A percentile compares a stretch with the other conserved stretches of the same genome.
These are phyloP conservation scores for Ascoidea tarda DNA, from an alignment of 805 yeast species.

Conservation along the genomic window DNA sequence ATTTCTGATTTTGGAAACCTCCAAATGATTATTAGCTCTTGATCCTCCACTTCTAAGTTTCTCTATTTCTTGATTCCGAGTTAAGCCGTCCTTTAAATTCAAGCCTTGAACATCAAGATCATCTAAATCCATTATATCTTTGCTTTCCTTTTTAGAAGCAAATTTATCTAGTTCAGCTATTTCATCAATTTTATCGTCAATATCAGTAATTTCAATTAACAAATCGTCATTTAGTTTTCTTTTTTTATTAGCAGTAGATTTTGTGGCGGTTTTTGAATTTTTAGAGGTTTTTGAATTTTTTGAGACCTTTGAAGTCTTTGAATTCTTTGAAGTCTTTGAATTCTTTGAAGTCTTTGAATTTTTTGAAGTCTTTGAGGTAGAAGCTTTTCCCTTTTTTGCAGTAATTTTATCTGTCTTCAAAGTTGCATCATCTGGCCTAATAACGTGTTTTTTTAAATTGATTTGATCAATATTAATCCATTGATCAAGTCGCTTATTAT, in stretches of 20 bases:
- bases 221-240: no score
- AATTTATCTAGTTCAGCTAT: slow-evolving; percentile 9
- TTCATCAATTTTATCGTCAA: slow-evolving; percentile 16
- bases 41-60: slow-evolving; percentile 91
- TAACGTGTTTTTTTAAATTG: slow-evolving; percentile 55
- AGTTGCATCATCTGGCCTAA: slow-evolving; percentile 41
- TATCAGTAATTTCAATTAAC: background rate
- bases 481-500: slow-evolving; percentile 92
- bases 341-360: slow-evolving; percentile 17
- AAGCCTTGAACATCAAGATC: slow-evolving; percentile 76
- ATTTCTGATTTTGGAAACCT: slow-evolving; percentile 84
- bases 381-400: slow-evolving; percentile 18
- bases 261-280: background rate
- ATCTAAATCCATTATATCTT: slow-evolving; percentile 76
- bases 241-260: no score
- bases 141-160: slow-evolving; percentile 13
- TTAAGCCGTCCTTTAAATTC: slow-evolving; percentile 54
- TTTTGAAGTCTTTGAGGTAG: slow-evolving; percentile 9
- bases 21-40: slow-evolving; percentile 82
- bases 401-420: slow-evolving; percentile 21
- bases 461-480: slow-evolving; percentile 73
- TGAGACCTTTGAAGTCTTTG: slow-evolving; percentile 4
- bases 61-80: slow-evolving; percentile 85
- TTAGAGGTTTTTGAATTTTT: slow-evolving; percentile 8
- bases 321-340: slow-evolving; percentile 23